Evolutionary conservation across 2,329 filamentous ascomycete genomes (phyloP), one percentile per base, ranked within the genome.

Genomic region (Akanthomyces dipterigenus): DNA sequence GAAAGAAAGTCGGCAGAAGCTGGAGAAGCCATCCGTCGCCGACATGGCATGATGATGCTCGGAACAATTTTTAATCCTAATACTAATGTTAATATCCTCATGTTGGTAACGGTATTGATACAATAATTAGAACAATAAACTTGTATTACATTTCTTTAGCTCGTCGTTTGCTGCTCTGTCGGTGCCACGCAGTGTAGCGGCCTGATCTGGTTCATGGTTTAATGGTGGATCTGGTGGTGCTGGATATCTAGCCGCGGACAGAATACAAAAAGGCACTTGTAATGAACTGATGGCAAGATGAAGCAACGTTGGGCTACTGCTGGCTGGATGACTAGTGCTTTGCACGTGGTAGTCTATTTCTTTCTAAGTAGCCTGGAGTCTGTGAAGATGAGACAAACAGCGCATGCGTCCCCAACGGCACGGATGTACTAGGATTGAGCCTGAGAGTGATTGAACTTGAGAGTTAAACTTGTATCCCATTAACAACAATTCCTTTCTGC

Each of bases 1-100:
- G 73, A 91, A 90, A 70, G 82, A 85, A 67, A 82, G 79, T 2
- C 74, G 82, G 62, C 77, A 82, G 70, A 73, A 79, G 65, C 73
- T 76, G 36, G 79, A 78, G 62, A 77, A 78, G 3, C 64, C 77
- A 55, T 75, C 73, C 48, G 73, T 72, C n/a, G 75, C 73, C 28
- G 72, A 77, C 46, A 76, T 82, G 73, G 79, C 77, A 66, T 81
- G 76, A 68, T 63, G 8, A 7, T 22, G 49, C n/a, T n/a, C 18
- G 31, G 16, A 24, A 28, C 12, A 16, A 1, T 40, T 40, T 54
- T 40, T 31, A 40, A 49, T 14, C 24, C 43, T 51, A 51, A 59
- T 59, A 51, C 46, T 59, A 59, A 59, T 59, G 4, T 38, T 59
- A 59, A 59, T 58, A 58, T 20, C 18, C 2, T 8, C 42, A 26